Percentiles rank a stretch among this genome's conserved stretches.
These are phyloP conservation scores for Glonium stellatum DNA, from an alignment of 495 filamentous ascomycete genomes.

Conservation along the genomic window DNA sequence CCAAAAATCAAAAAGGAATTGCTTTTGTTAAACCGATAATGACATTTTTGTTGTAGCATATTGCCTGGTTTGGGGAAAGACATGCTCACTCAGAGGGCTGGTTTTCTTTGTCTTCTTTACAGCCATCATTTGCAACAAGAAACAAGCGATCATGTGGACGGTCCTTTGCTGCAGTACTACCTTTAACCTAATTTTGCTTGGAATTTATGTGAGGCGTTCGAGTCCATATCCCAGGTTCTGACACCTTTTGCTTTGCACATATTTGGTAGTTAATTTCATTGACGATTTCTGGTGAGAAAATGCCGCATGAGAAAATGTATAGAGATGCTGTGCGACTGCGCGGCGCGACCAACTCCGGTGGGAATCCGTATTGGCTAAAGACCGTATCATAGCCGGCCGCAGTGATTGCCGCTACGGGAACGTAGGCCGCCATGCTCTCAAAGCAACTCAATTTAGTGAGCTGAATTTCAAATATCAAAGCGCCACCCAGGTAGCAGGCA, in stretches of 20 bases:
- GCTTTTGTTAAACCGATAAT: conserved; percentile 1
- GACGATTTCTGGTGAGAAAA: no score
- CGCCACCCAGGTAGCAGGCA: no score
- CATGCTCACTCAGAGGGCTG: not conserved
- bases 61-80: not conserved
- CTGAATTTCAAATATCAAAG: no score
- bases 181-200: not conserved
- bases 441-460: no score
- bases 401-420: no score
- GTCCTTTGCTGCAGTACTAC: not conserved
- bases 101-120: not conserved
- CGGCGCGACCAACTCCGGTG: no score
- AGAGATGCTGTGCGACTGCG: no score
- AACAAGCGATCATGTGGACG: conserved; percentile 7
- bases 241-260: conserved; percentile 21
- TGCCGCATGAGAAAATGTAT: no score
- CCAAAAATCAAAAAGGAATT: not conserved
- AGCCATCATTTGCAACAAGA: conserved; percentile 3
- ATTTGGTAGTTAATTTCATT: conserved; percentile 15
- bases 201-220: conserved; percentile 7
- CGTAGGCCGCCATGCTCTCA: no score
- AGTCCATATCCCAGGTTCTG: not conserved
- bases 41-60: conserved; percentile 2
- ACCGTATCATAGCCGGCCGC: no score
- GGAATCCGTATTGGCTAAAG: no score